Evolutionary conservation across 2,329 filamentous ascomycete species (phyloP), one percentile per base, ranked within the genome.

Genomic region (Venturia oleaginea): DNA sequence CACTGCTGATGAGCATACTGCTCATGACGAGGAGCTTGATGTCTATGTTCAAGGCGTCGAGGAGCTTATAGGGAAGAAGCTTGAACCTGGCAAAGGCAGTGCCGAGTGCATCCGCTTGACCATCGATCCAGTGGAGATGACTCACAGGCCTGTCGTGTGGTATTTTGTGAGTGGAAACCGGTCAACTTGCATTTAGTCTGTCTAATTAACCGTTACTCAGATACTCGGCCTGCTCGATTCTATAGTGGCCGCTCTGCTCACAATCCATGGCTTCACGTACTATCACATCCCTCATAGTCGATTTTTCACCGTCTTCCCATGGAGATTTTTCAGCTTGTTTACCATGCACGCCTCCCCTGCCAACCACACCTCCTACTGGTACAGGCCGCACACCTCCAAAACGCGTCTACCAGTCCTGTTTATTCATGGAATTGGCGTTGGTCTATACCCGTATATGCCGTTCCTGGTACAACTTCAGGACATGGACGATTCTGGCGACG

Each of bases 391-490:
- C 70, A 84, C 79, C 0, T 85, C 84, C 1, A 79, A 79, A 62
- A 82, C 77, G 0, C 78, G 78, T 51, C 74, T 83, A 0, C 88
- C 87, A 0, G 74, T 90, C 8, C 73, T 91, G 4, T 90, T 89
- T 73, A 79, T 90, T 59, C 88, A 90, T 68, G 88, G 88, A 19
- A 88, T 90, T 60, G 86, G 87, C 51, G 79, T 90, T 65, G 87
- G 88, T 0, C 79, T 90, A 2, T 83, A 83, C 70, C 82, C 86
- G 0, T 88, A 90, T 68, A 76, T 80, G 15, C 72, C 75, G 19
- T 87, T 87, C 69, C 75, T 90, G 1, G 71, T 74, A 40, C 79
- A 81, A 61, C 73, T 89, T 46, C 78, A 80, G 67, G 71, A 74
- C 22, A 66, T 69, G 4, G 46, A 62, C 42, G 59, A 46, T 8